Evolutionary conservation across 2,329 filamentous ascomycete genomes (phyloP).

Genomic region (Geoglossum cookeanum): DNA sequence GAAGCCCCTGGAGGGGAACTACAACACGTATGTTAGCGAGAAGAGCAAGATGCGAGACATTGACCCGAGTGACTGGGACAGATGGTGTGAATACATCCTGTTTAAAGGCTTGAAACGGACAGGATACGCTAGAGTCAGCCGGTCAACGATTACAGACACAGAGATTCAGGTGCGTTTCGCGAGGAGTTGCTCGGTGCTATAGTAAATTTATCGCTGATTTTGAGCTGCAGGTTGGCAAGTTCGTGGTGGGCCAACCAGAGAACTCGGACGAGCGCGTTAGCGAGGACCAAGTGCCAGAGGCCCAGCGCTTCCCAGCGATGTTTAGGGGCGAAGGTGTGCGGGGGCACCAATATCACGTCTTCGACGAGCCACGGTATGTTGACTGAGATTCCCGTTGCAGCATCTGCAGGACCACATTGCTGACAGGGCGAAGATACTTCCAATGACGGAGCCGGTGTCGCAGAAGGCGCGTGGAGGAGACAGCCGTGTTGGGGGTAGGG

Average conservation of each 20-base stretch:
- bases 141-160: slow-evolving; percentile 88
- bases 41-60: slow-evolving; percentile 88
- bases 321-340: slow-evolving; percentile 76
- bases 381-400: neutral
- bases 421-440: neutral
- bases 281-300: slow-evolving; percentile 57
- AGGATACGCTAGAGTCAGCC: slow-evolving; percentile 75
- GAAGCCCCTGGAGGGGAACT: slow-evolving; percentile 78
- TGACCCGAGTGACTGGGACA: slow-evolving; percentile 79
- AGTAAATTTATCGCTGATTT: slow-evolving; percentile 8
- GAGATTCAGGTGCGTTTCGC: slow-evolving; percentile 55
- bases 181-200: neutral
- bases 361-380: slow-evolving; percentile 65
- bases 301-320: slow-evolving; percentile 63
- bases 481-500: neutral
- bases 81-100: slow-evolving; percentile 98
- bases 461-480: too few species aligned
- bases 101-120: slow-evolving; percentile 75
- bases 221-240: slow-evolving; percentile 55
- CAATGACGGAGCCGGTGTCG: neutral
- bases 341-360: slow-evolving; percentile 86
- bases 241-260: slow-evolving; percentile 56
- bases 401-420: neutral
- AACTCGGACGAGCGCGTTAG: slow-evolving; percentile 45
- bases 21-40: slow-evolving; percentile 84